Percentiles rank a stretch among this genome's conserved stretches.
Evolutionary conservation across 768 basidiomycete species (phyloP).

Genomic region (Cystoderma amianthinum): DNA sequence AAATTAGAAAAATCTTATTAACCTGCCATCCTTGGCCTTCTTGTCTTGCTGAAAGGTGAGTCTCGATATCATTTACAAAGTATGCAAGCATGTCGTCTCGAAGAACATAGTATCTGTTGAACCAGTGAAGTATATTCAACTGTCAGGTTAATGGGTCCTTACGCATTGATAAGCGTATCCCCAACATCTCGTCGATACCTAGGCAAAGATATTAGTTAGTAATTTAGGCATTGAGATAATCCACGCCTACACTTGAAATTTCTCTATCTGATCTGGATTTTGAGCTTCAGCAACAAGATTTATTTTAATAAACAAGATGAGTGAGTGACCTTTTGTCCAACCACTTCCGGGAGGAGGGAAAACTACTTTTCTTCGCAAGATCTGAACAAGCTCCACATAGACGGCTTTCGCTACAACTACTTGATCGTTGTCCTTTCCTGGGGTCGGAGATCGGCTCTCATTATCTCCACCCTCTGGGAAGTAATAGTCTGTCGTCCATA

Average conservation of each 20-base stretch:
- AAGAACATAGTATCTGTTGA: slow-evolving; percentile 72
- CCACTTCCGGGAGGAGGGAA: slow-evolving; percentile 53
- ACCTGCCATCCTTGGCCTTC: slow-evolving; percentile 73
- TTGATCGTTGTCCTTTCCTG: slow-evolving; percentile 18
- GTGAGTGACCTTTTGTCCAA: slow-evolving; percentile 64
- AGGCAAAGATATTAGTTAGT: slow-evolving; percentile 2
- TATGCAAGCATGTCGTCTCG: slow-evolving; percentile 76
- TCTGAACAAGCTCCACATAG: slow-evolving; percentile 70
- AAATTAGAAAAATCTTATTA: slow-evolving; percentile 5
- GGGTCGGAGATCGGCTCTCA: slow-evolving; percentile 14
- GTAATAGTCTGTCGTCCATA: slow-evolving; percentile 65
- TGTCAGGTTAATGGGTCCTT: slow-evolving; percentile 17
- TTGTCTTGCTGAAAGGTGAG: slow-evolving; percentile 38
- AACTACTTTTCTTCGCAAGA: slow-evolving; percentile 64
- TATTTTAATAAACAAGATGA: too few relatives aligned
- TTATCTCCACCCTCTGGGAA: slow-evolving; percentile 22
- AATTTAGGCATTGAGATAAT: background rate
- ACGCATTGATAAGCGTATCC: slow-evolving; percentile 87
- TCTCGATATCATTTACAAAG: slow-evolving; percentile 55
- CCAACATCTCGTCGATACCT: slow-evolving; percentile 85
- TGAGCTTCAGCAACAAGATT: too few relatives aligned
- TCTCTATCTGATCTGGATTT: slow-evolving; percentile 64
- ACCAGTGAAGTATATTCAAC: background rate
- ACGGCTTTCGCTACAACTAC: slow-evolving; percentile 62
- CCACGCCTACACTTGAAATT: slow-evolving; percentile 62